These are phyloP conservation scores for Globisporangium echinulatum DNA, from an alignment of 352 stramenopile species.

Conservation along the genomic window DNA sequence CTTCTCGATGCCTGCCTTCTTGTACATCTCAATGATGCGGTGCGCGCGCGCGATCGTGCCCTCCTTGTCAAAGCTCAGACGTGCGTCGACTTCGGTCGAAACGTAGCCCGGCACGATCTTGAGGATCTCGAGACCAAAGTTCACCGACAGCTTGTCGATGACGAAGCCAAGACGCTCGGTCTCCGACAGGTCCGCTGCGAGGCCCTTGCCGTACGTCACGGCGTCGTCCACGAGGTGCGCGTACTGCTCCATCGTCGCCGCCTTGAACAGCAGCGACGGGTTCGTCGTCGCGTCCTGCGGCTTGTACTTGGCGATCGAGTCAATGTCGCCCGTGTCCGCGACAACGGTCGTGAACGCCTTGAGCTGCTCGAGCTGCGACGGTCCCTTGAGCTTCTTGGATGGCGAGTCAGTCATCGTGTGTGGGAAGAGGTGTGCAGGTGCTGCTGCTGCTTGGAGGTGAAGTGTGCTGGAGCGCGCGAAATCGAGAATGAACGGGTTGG, in stretches of 20 bases:
- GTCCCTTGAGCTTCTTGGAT: conserved; percentile 72
- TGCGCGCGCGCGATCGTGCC: conserved; percentile 89
- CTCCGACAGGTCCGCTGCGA: conserved; percentile 58
- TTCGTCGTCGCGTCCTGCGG: conserved; percentile 99
- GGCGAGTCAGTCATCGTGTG: conserved; percentile 43
- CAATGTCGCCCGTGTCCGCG: conserved; percentile 96
- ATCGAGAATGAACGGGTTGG: conserved; percentile 57
- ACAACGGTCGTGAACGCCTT: conserved; percentile 97
- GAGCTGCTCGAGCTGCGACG: conserved; percentile 91
- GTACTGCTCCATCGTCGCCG: conserved; percentile 95
- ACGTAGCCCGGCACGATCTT: conserved; percentile 97
- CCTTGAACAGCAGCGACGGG: conserved; percentile 98
- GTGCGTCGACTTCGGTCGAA: conserved; percentile 98
- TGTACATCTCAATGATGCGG: conserved; percentile 97
- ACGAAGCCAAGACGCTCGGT: conserved; percentile 87
- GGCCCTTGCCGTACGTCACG: conserved; percentile 88
- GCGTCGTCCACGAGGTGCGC: conserved; percentile 94
- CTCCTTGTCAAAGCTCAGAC: conserved; percentile 95
- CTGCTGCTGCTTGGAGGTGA: conserved; percentile 9
- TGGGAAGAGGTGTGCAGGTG: neutral
- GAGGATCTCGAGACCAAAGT: conserved; percentile 96
- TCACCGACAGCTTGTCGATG: conserved; percentile 98
- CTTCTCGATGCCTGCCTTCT: conserved; percentile 92
- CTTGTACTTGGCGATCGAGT: conserved; percentile 88
- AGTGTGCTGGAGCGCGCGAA: conserved; percentile 42